Base-by-base conservation (phyloP, 306 rosid genomes). In the Cyclanthera cordifolia region DNA sequence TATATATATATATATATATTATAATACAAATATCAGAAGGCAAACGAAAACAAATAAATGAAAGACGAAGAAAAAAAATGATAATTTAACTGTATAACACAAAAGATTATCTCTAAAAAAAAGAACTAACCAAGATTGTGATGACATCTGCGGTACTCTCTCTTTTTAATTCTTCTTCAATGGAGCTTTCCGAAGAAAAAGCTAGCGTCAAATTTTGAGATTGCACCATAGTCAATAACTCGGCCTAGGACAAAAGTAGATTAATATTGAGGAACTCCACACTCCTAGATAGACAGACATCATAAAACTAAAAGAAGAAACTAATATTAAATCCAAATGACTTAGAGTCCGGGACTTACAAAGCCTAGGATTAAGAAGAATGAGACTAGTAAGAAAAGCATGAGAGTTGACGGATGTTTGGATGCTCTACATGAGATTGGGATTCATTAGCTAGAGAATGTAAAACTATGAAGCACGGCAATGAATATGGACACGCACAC, bases 131-230 rank as follows among this genome's bases (percentile, higher is more conserved):
- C 90, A 90, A 39, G 73, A 93, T 93, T 14, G 99, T 93, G 73
- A 93, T 90, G 72, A 84, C 95, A 77, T 93, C 99, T 43, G 96
- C 90, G 39, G 95, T 84, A 78, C 99, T 93, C 78, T 93, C 99
- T 82, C 96, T 80, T 83, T 93, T 88, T 72, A 93, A 81, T 77
- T 93, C 99, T 83, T 90, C 96, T 81, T 93, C 97, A 60, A 93
- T 73, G 59, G 99, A 93, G 85, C 97, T 90, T 85, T 93, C 99
- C 65, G 99, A 90, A 51, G 99, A 93, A 82, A 93, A 93, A 28
- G 99, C 80, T 70, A 93, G 88, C 6, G 96, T 86, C 78, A 93
- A 84, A 74, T 93, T 90, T 80, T 82, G 81, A 55, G 94, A 80
- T 74, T 79, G 91, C 83, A 79, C 91, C 96, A 86, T 77, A 34